Evolutionary conservation across 2,329 filamentous ascomycete genomes (phyloP), one percentile per base, ranked within the genome.

Genomic region (Dryadomyces quercus-mongolicae): DNA sequence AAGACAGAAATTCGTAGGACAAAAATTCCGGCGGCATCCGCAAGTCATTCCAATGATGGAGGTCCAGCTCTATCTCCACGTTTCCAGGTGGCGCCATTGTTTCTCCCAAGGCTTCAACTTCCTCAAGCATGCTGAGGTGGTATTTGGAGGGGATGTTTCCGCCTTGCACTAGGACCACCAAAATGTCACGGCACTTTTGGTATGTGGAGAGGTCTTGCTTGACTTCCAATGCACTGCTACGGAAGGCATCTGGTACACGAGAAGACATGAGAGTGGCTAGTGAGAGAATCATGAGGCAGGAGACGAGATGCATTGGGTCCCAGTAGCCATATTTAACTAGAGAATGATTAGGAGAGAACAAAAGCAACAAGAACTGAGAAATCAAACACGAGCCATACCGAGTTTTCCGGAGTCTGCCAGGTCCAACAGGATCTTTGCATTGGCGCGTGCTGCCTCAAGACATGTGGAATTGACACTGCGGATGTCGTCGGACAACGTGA

Each of bases 251-350:
- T 15, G 34, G 18, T 3, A 21, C 31, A 2, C 18, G 40, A 9
- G 21, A 47, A 4, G 40, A 45, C 12, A 20, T 43, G 31, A 52
- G 53, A 9, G 45, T 55, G 1, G 60, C 55, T 5, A 63, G 50
- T 2, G 54, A 47, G 20, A 62, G 52, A 9, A 64, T 60, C 9
- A 57, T 57, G 0, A 63, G 49, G 45, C 59, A 52, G 0, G 62
- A 63, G 49, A 64, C 63, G 3, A 64, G 56, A 34, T 62, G 62
- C 10, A 63, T 57, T 1, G 60, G 60, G 20, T 63, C 59, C 59
- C 60, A 64, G 22, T 62, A 62, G 5, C 62, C 60, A 16, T 60
- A 63, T 36, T 60, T 60, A 1, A 60, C 61, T 60, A 12, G 43
- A 12, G 43, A 10, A 42, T 13, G n/a, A 1, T 42, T 25, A 49